These are phyloP conservation scores for Globisporangium okanoganense DNA, from an alignment of 352 stramenopile species.

Conservation along the genomic window DNA sequence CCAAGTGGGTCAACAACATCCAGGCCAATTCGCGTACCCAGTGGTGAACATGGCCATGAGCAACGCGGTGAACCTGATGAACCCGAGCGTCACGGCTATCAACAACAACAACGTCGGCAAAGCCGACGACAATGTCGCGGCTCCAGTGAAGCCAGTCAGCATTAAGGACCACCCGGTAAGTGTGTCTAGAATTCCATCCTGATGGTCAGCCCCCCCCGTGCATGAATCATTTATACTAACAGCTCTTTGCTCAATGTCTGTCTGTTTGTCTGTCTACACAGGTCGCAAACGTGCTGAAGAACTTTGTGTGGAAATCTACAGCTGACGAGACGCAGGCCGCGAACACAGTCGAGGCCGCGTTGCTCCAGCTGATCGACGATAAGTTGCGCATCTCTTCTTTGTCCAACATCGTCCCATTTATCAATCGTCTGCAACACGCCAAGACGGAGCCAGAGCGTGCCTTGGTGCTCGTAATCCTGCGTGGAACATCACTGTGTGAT, in stretches of 20 bases:
- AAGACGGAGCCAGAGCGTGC: slow-evolving; percentile 73
- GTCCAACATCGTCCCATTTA: slow-evolving; percentile 47
- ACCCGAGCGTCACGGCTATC: slow-evolving; percentile 1
- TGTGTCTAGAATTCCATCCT: not conserved
- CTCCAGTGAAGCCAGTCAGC: slow-evolving; percentile 6
- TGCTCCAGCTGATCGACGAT: slow-evolving; percentile 56
- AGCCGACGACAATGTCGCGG: not conserved
- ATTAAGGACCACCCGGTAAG: slow-evolving; percentile 4
- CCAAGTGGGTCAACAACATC: not conserved
- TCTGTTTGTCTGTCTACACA: not conserved
- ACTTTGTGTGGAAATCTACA: slow-evolving; percentile 24
- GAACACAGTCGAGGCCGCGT: slow-evolving; percentile 37
- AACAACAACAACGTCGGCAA: slow-evolving; percentile 4
- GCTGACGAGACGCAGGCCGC: slow-evolving; percentile 20
- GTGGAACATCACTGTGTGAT: slow-evolving; percentile 51
- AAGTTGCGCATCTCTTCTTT: slow-evolving; percentile 49
- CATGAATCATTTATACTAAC: not conserved
- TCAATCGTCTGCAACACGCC: slow-evolving; percentile 50
- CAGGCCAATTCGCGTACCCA: slow-evolving; percentile 4
- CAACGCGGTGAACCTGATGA: slow-evolving; percentile 11
- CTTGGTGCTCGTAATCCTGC: slow-evolving; percentile 65
- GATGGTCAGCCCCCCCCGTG: not conserved
- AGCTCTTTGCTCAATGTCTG: not conserved
- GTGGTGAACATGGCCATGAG: slow-evolving; percentile 1
- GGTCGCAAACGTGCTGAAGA: slow-evolving; percentile 25